These are phyloP conservation scores for Yamadazyma scolyti DNA, from an alignment of 805 yeast species.

Conservation along the genomic window DNA sequence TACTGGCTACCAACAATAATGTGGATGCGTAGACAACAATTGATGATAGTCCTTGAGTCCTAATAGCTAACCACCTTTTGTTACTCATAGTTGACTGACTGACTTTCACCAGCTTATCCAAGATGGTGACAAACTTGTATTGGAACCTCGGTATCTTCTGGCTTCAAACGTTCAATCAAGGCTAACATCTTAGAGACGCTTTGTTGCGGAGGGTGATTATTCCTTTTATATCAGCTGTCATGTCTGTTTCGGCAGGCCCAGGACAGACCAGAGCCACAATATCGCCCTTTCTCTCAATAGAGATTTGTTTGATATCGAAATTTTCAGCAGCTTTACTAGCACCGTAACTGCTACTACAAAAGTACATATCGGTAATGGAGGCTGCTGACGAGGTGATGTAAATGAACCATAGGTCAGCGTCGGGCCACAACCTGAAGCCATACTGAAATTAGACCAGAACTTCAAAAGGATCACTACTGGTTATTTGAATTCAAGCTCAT, in stretches of 20 bases:
- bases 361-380: neutral
- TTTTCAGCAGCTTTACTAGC: slow-evolving; percentile 33
- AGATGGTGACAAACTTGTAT: slow-evolving; percentile 18
- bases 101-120: slow-evolving; percentile 21
- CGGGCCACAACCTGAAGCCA: too few relatives aligned
- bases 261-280: slow-evolving; percentile 33
- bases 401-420: too few relatives aligned
- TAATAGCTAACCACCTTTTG: slow-evolving; percentile 35
- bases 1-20: slow-evolving; percentile 21
- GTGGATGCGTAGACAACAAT: slow-evolving; percentile 27
- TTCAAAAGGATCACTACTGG: too few relatives aligned
- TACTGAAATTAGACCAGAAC: too few relatives aligned
- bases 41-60: slow-evolving; percentile 34
- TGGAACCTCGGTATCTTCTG: slow-evolving; percentile 18
- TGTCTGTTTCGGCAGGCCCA: slow-evolving; percentile 34
- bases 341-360: slow-evolving; percentile 16
- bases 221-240: slow-evolving; percentile 11
- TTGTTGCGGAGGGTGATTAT: neutral
- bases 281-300: slow-evolving; percentile 18
- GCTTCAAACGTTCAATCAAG: slow-evolving; percentile 1
- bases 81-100: slow-evolving; percentile 19
- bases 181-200: neutral
- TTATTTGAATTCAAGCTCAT: too few relatives aligned
- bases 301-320: slow-evolving; percentile 19
- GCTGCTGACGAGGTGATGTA: too few relatives aligned